Base-by-base conservation (phyloP, 1,139 yeast genomes). In the Suhomyces wounanorum region DNA sequence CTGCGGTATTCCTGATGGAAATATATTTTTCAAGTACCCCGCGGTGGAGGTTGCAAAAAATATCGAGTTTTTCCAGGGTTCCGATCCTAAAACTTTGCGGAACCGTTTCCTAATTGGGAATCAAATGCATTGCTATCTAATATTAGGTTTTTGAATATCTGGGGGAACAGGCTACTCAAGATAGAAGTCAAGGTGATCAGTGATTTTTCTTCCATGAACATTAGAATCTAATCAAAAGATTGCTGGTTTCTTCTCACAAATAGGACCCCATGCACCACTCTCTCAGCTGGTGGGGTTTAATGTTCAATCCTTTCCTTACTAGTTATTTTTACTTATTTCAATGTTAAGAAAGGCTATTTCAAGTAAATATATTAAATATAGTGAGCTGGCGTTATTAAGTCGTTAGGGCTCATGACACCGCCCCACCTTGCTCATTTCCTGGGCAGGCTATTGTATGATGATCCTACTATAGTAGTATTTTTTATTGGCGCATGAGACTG, bases 11-110 rank as follows among this genome's bases (percentile, higher is more conserved):
- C 18, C 37, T 16, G 17, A 16, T 33, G 37, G 18, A 33, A 14
- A 3, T 14, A 38, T 38, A 38, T 38, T 38, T 38, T 38, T 38
- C 41, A 14, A 38, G 30, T 7, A 38, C 41, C 41, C 41, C 41
- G 28, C 41, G 18, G 31, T 25, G 10, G 8, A 38, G 16, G 7
- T 10, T 7, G 14, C n/a, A 23, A 21, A 38, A 38, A 23, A 38
- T 38, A 38, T 6, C 8, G 11, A 38, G 41, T 38, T 38, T 38
- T 38, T 38, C 41, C 41, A 38, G 41, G 41, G 41, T 38, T 38
- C 16, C 26, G 41, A 38, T 38, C 41, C 3, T 23, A 52, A 8
- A 14, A 36, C 2, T 10, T 8, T 14, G 5, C 41, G 41, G 30
- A 14, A 38, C 30, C 18, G 23, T 30, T 38, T 38, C 41, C 41